A percentile compares a stretch with the other conserved stretches of the same genome.
These are phyloP conservation scores for Penicillium tannophilum DNA, from an alignment of 495 filamentous ascomycete species.

Conservation along the genomic window DNA sequence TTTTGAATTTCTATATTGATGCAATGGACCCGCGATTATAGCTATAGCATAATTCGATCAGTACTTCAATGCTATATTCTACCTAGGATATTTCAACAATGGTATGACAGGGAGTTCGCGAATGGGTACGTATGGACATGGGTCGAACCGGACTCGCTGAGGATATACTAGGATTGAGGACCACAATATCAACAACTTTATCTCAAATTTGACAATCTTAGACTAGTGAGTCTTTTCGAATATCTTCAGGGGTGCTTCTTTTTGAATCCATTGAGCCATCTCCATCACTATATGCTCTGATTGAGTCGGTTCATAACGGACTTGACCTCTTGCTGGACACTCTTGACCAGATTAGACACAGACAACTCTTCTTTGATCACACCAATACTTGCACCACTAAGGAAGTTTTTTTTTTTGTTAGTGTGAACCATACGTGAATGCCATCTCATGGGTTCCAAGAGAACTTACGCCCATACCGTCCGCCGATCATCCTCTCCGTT, in stretches of 20 bases:
- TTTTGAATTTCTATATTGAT: not conserved
- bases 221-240: no score
- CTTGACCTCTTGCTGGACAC: conserved; percentile 18
- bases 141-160: no score
- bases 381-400: conserved; percentile 28
- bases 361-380: conserved; percentile 20
- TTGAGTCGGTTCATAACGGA: not conserved
- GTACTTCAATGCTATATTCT: no score
- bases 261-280: not conserved
- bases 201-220: no score
- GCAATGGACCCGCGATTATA: not conserved
- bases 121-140: no score
- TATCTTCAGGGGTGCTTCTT: not conserved
- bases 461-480: conserved; percentile 32
- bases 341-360: conserved; percentile 19
- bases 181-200: no score
- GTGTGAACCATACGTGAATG: not conserved
- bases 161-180: no score
- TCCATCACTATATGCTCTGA: not conserved
- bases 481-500: conserved; percentile 22
- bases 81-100: no score
- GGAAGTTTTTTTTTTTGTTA: conserved; percentile 2
- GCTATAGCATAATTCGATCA: not conserved
- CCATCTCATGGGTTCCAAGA: not conserved
- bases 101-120: no score